Evolutionary conservation across 345 rosid genomes (phyloP).

Genomic region (Geranium brycei): DNA sequence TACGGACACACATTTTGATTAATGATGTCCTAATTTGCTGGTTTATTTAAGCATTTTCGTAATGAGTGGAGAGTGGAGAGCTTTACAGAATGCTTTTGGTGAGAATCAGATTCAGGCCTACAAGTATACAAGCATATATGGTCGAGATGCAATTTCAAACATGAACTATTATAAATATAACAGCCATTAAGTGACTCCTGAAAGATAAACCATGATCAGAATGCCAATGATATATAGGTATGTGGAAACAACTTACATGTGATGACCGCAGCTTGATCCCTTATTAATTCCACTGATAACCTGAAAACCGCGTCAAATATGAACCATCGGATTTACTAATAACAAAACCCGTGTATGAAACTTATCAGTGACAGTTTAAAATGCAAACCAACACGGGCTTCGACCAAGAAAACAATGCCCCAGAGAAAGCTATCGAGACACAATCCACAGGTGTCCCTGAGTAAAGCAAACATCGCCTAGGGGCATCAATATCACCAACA

Average conservation of each 20-base stretch:
- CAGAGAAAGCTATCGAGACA: conserved; percentile 88
- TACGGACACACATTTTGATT: too few species aligned
- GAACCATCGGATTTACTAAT: conserved; percentile 9
- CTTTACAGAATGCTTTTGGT: background rate
- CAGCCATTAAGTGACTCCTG: too few species aligned
- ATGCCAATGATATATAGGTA: background rate
- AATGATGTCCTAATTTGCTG: background rate
- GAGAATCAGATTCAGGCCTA: background rate
- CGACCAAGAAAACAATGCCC: conserved; percentile 83
- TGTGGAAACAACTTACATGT: conserved; percentile 36
- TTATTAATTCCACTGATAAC: conserved; percentile 86
- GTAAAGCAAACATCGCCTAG: conserved; percentile 13
- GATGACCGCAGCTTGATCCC: conserved; percentile 87
- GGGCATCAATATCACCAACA: conserved; percentile 6
- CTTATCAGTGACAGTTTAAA: conserved; percentile 9
- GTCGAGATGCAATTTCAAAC: too few species aligned
- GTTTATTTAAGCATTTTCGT: background rate
- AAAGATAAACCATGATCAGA: too few species aligned
- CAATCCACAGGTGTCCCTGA: conserved; percentile 99
- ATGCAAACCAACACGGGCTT: conserved; percentile 83
- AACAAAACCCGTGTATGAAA: conserved; percentile 2
- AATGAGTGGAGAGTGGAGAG: background rate
- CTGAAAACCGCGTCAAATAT: conserved; percentile 27
- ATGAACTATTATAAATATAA: too few species aligned
- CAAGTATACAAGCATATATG: background rate